Percentiles rank a stretch among this genome's conserved stretches.
Conservation (phyloP, 2,329 filamentous ascomycete genomes). For the Stemphylium lycopersici region DNA sequence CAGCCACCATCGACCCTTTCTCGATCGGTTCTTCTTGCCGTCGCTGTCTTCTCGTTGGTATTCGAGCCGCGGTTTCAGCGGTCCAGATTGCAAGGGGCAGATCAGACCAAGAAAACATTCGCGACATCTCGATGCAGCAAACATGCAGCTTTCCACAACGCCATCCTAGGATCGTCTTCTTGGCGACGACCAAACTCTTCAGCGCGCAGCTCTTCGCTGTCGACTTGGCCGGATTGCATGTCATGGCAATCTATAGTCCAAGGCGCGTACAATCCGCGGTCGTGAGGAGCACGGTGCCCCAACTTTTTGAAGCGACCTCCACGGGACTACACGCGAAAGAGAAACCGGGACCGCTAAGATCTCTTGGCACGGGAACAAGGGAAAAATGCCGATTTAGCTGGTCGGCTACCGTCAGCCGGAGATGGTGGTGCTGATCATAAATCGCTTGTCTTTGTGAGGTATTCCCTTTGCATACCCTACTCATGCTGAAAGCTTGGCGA, state of each 20-base stretch:
- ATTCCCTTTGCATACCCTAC: not conserved
- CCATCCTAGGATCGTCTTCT: not conserved
- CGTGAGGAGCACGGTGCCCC: slow-evolving; percentile 1
- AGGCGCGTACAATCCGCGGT: too few relatives aligned
- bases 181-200: not conserved
- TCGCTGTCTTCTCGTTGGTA: not conserved
- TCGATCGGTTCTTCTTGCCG: slow-evolving; percentile 9
- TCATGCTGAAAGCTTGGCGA: slow-evolving; percentile 1
- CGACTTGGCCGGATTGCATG: too few relatives aligned
- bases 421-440: slow-evolving; percentile 1
- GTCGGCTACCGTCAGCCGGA: not conserved
- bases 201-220: too few relatives aligned
- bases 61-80: not conserved
- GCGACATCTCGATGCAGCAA: not conserved
- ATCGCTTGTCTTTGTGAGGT: not conserved
- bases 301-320: not conserved
- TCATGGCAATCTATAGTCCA: too few relatives aligned
- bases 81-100: not conserved
- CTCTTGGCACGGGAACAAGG: slow-evolving; percentile 12
- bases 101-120: not conserved
- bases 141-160: not conserved
- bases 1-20: slow-evolving; percentile 5
- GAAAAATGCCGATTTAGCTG: slow-evolving; percentile 1
- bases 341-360: slow-evolving; percentile 8
- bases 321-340: slow-evolving; percentile 6